phyloP scores from a whole-genome alignment of 192 early-diverging fungal genomes.

The Funneliformis geosporum region DNA sequence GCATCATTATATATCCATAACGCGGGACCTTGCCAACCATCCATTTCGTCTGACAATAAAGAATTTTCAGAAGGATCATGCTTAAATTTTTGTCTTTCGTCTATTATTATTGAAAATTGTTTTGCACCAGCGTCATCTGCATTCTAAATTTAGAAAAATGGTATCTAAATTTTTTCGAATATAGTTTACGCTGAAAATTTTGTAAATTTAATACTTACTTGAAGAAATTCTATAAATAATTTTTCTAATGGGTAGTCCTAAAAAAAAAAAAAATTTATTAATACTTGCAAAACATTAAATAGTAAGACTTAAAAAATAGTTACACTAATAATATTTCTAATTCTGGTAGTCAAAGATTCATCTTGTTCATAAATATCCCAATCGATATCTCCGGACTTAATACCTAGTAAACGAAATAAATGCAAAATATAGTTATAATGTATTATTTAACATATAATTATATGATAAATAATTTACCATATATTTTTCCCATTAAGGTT shows the following conservation, averaged over 20 bases:
- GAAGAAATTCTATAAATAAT: background rate
- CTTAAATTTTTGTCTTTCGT: background rate
- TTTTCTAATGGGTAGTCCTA: background rate
- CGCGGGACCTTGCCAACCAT: slow-evolving; percentile 34
- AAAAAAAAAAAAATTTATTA: background rate
- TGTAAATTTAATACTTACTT: background rate
- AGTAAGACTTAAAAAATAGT: background rate
- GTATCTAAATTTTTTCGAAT: background rate
- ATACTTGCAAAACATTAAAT: background rate
- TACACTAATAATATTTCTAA: background rate
- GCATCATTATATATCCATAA: slow-evolving; percentile 35
- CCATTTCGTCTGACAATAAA: slow-evolving; percentile 8
- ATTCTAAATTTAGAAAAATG: slow-evolving; percentile 27
- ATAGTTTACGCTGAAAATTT: background rate
- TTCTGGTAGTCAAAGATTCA: background rate
- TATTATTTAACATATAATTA: no score
- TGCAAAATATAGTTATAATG: background rate
- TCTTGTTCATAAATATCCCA: background rate
- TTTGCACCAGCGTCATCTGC: slow-evolving; percentile 30
- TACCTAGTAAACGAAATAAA: background rate
- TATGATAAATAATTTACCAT: no score
- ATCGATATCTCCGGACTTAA: background rate
- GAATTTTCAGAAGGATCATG: background rate
- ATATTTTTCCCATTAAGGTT: background rate
- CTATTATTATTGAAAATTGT: slow-evolving; percentile 17